Evolutionary conservation across 192 early-diverging fungal genomes (phyloP).

Genomic region (Backusella liffmaniae): DNA sequence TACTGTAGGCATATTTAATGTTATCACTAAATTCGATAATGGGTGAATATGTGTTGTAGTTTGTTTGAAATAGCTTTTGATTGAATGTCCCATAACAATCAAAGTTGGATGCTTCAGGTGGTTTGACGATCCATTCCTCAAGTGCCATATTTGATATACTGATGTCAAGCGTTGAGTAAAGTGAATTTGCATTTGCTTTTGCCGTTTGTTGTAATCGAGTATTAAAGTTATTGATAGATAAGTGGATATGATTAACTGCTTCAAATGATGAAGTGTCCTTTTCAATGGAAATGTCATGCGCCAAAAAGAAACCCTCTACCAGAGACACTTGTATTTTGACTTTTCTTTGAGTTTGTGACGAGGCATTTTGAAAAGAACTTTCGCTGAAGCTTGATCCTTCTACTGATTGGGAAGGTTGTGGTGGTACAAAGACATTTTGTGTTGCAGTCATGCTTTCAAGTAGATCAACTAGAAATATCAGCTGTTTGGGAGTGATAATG

Average conservation of each 20-base stretch:
- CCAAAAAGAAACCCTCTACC: conserved; percentile 40
- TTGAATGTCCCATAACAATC: background rate
- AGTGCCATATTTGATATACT: background rate
- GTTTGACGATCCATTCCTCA: conserved; percentile 14
- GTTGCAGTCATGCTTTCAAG: background rate
- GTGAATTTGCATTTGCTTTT: background rate
- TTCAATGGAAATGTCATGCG: background rate
- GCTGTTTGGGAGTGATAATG: conserved; percentile 42
- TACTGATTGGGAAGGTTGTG: background rate
- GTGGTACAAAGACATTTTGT: background rate
- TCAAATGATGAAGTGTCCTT: background rate
- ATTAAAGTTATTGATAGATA: conserved; percentile 36
- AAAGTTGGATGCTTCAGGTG: background rate
- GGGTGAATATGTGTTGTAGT: background rate
- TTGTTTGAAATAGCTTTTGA: background rate
- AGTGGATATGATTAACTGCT: conserved; percentile 32
- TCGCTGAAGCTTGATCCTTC: background rate
- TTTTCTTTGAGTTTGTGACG: conserved; percentile 16
- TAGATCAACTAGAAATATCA: conserved; percentile 32
- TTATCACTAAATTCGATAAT: conserved; percentile 2
- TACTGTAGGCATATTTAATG: background rate
- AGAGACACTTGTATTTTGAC: conserved; percentile 35
- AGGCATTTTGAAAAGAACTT: background rate
- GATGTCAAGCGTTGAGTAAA: background rate
- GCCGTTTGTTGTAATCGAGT: conserved; percentile 15